phyloP scores from a whole-genome alignment of 2,329 filamentous ascomycete genomes.

The Pleomassaria siparia region DNA sequence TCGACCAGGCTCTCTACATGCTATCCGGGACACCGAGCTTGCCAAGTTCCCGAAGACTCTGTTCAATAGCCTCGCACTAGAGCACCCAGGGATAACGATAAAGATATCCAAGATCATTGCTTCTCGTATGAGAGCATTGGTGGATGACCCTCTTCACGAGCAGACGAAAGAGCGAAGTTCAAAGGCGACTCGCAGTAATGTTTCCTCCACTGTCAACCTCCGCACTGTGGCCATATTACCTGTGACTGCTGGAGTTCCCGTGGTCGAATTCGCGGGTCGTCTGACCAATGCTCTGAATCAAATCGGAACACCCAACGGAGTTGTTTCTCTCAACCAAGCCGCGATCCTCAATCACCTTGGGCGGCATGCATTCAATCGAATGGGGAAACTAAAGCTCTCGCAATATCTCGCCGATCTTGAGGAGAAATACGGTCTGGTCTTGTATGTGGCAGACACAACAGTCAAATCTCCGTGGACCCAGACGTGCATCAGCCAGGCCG shows the following conservation, averaged over 20 bases:
- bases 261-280: conserved; percentile 90
- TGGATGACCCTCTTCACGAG: conserved; percentile 76
- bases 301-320: conserved; percentile 84
- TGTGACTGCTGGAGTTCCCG: conserved; percentile 86
- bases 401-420: conserved; percentile 96
- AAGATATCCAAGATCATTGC: conserved; percentile 99
- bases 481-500: conserved; percentile 94
- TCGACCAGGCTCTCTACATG: conserved; percentile 88
- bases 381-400: conserved; percentile 93
- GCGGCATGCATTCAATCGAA: conserved; percentile 92
- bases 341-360: conserved; percentile 94
- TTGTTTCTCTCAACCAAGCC: conserved; percentile 88
- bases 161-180: conserved; percentile 63
- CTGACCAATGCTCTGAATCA: conserved; percentile 86
- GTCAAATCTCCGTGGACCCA: conserved; percentile 98
- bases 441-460: conserved; percentile 95
- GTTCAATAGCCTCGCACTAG: conserved; percentile 96
- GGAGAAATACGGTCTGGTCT: conserved; percentile 92
- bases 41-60: conserved; percentile 94
- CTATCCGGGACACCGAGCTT: conserved; percentile 93
- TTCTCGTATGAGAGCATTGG: conserved; percentile 83
- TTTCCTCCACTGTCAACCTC: conserved; percentile 86
- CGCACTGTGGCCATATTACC: conserved; percentile 91
- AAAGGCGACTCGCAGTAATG: conserved; percentile 60
- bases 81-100: conserved; percentile 97